Percentiles rank a stretch among this genome's conserved stretches.
phyloP scores from a whole-genome alignment of 768 basidiomycete genomes.

The Porpolomopsis calyptriformis region DNA sequence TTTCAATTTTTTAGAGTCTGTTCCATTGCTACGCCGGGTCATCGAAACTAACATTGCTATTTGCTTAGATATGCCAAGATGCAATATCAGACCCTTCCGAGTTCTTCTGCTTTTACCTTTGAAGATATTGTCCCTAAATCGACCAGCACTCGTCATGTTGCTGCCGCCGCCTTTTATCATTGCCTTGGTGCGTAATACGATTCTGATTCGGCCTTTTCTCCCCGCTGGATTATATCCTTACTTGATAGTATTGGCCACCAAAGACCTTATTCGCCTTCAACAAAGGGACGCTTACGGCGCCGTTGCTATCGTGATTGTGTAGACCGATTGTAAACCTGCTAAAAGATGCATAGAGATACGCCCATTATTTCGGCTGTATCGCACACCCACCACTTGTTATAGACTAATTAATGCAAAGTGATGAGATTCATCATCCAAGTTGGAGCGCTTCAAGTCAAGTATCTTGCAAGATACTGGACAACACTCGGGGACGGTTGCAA shows the following conservation, averaged over 20 bases:
- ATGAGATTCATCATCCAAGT: too few relatives aligned
- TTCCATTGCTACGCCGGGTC: constrained; percentile 12
- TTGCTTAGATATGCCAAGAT: constrained; percentile 62
- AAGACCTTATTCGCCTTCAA: constrained; percentile 50
- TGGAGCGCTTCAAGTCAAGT: too few relatives aligned
- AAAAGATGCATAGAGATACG: neutral
- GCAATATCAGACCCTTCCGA: constrained; percentile 54
- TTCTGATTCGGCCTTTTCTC: neutral
- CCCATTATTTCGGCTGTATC: neutral
- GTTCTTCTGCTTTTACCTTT: constrained; percentile 41
- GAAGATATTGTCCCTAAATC: constrained; percentile 53
- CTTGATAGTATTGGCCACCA: constrained; percentile 60
- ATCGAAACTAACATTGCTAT: neutral
- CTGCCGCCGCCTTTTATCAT: constrained; percentile 76
- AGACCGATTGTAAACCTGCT: neutral
- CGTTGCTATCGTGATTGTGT: constrained; percentile 29
- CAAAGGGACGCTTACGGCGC: constrained; percentile 53
- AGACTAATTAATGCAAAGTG: too few relatives aligned
- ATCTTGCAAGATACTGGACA: too few relatives aligned
- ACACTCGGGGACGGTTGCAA: too few relatives aligned
- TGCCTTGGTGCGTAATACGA: constrained; percentile 51
- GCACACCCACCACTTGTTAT: too few relatives aligned
- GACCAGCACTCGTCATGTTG: constrained; percentile 66
- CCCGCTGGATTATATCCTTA: constrained; percentile 5
- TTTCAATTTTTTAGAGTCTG: constrained; percentile 71